Evolutionary conservation across 1,284 basidiomycete genomes (phyloP), one percentile per base, ranked within the genome.

Genomic region (Ceratobasidium sp.): DNA sequence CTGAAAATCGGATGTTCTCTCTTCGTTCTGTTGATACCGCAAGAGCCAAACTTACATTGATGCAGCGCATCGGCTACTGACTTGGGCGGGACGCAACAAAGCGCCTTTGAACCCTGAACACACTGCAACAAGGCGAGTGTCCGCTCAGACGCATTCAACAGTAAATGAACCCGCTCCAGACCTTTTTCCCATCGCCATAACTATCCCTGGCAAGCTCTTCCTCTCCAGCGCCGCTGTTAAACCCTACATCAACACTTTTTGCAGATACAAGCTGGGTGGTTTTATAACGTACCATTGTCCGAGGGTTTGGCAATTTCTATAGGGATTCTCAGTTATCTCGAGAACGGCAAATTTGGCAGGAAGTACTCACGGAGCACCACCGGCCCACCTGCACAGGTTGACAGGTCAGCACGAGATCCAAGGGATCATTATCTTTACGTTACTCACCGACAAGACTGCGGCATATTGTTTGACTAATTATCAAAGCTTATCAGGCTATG

Each of bases 361-460:
- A 16, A 34, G 4, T 4, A 39, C 59, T 62, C 27, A 62, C 59
- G 59, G 37, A 46, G 59, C 59, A 11, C 19, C 31, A 5, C 59
- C 59, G 0, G 59, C 59, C 59, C 59, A 62, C 5, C 59, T 62
- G 59, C n/a, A n/a, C n/a, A n/a, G n/a, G n/a, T n/a, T n/a, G n/a
- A n/a, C n/a, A n/a, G n/a, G n/a, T n/a, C n/a, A n/a, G n/a, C n/a
- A n/a, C n/a, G n/a, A n/a, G n/a, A n/a, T n/a, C n/a, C n/a, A n/a
- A n/a, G n/a, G n/a, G n/a, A n/a, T n/a, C n/a, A n/a, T n/a, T n/a
- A n/a, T n/a, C n/a, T n/a, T n/a, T n/a, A n/a, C n/a, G n/a, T 46
- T 9, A 62, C 59, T 62, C 43, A 62, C 59, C 59, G 59, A 34
- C 59, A 62, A 0, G 37, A 43, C n/a, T 43, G 39, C 6, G 59